Conservation (phyloP, 805 yeast genomes). For the Candida silvatica region DNA sequence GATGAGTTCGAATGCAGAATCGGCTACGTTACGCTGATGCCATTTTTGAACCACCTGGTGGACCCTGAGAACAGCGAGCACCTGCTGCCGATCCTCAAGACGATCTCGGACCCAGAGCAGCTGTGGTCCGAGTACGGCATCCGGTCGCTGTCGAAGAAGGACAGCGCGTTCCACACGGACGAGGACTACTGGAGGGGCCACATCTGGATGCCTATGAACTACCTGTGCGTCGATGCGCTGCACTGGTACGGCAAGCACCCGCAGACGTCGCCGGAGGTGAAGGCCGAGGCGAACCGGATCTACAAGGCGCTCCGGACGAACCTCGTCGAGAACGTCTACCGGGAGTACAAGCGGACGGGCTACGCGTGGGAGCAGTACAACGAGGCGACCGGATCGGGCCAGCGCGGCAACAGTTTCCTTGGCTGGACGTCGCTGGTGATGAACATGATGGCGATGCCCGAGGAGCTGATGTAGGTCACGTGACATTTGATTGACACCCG, state of each 20-base stretch:
- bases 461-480: constrained; percentile 11
- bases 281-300: constrained; percentile 33
- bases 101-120: constrained; percentile 60
- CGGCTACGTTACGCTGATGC: constrained; percentile 83
- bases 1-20: constrained; percentile 68
- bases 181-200: constrained; percentile 97
- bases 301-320: constrained; percentile 57
- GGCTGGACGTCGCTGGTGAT: constrained; percentile 92
- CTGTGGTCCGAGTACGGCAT: constrained; percentile 77
- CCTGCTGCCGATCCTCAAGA: constrained; percentile 42
- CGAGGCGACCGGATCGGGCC: constrained; percentile 63
- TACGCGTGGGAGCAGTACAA: constrained; percentile 89
- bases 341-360: constrained; percentile 70
- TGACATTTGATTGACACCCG: background rate
- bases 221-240: constrained; percentile 66
- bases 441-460: constrained; percentile 79
- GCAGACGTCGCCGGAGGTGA: constrained; percentile 23
- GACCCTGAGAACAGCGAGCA: constrained; percentile 30
- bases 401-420: constrained; percentile 80
- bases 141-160: constrained; percentile 67
- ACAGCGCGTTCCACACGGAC: constrained; percentile 57
- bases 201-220: constrained; percentile 88
- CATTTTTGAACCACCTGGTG: constrained; percentile 67
- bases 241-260: constrained; percentile 39
- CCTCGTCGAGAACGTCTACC: constrained; percentile 56